Evolutionary conservation across 192 early-diverging fungal genomes (phyloP).

Genomic region (Coemansia erecta): DNA sequence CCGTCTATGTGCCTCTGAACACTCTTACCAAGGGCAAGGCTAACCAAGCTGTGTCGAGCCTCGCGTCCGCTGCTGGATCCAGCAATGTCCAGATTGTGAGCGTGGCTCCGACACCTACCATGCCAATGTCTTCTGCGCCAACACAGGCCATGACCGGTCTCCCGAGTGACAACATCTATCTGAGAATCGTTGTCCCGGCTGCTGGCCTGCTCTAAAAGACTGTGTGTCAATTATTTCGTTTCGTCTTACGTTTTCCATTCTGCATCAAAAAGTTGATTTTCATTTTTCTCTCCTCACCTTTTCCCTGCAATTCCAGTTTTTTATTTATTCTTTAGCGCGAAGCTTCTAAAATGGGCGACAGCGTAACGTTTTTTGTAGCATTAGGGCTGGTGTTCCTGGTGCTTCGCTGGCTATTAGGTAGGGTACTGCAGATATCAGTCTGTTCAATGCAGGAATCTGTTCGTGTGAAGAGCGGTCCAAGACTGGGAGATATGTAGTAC

Average conservation of each 20-base stretch:
- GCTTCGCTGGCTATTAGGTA: constrained; percentile 47
- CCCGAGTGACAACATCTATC: constrained; percentile 20
- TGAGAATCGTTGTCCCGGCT: constrained; percentile 33
- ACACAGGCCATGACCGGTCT: constrained; percentile 21
- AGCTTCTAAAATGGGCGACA: constrained; percentile 39
- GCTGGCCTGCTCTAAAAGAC: constrained; percentile 6
- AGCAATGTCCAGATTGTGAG: constrained; percentile 29
- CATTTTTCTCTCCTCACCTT: too few relatives aligned
- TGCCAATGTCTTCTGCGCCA: constrained; percentile 28
- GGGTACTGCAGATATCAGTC: background rate
- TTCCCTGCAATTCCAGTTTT: too few relatives aligned
- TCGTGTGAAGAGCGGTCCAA: too few relatives aligned
- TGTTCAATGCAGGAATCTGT: too few relatives aligned
- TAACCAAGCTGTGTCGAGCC: constrained; percentile 19
- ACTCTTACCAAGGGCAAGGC: constrained; percentile 27
- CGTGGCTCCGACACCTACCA: constrained; percentile 23
- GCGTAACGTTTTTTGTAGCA: constrained; percentile 39
- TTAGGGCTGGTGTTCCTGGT: constrained; percentile 47
- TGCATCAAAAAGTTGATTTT: background rate
- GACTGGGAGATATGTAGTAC: background rate
- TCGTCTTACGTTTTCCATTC: background rate
- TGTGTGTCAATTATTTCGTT: background rate
- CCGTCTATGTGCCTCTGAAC: constrained; percentile 33
- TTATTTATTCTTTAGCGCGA: background rate
- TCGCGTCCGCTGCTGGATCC: constrained; percentile 19